Evolutionary conservation across 1,139 yeast genomes (phyloP), one percentile per base, ranked within the genome.

Genomic region (Blastobotrys indianensis): DNA sequence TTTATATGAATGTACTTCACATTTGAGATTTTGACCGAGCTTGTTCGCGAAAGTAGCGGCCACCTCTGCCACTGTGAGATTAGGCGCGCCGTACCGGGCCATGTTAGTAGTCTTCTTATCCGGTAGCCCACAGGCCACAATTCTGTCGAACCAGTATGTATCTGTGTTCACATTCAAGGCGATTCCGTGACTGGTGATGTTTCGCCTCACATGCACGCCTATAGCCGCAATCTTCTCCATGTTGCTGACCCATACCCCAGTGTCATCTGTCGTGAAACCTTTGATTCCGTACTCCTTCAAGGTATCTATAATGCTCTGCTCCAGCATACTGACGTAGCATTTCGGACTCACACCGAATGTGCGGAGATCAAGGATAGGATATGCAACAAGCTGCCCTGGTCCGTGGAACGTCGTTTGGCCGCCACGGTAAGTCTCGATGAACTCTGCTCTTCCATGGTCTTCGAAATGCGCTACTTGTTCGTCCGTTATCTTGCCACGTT

Each of bases 371-470:
- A 94, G 51, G 2, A 94, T 74, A 13, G 94, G 81, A 60, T 90
- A 94, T 2, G 87, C 80, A 3, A 90, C 96, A 39, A 88, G 64
- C 64, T 94, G 99, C 0, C 98, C 98, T 2, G 90, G 82, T 0
- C 97, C 97, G 67, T 94, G 99, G 74, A 87, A 94, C 0, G 98
- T 92, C 1, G 92, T 80, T 62, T 92, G 95, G 0, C 99, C 99
- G n/a, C 99, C 99, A 51, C 99, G 72, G 50, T 80, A 81, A 0
- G 94, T 76, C 58, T 86, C 94, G 25, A 81, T 76, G 59, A 79
- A 85, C 43, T 75, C 73, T 25, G 77, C 76, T 13, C 32, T 37
- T 6, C 69, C 70, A 34, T 64, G 64, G 25, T 55, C 58, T 32
- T 48, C 47, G 38, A 56, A 63, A 29, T 51, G 49, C 10, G 56